Evolutionary conservation across 306 rosid genomes (phyloP), one percentile per base, ranked within the genome.

Genomic region (Castanea mollissima): DNA sequence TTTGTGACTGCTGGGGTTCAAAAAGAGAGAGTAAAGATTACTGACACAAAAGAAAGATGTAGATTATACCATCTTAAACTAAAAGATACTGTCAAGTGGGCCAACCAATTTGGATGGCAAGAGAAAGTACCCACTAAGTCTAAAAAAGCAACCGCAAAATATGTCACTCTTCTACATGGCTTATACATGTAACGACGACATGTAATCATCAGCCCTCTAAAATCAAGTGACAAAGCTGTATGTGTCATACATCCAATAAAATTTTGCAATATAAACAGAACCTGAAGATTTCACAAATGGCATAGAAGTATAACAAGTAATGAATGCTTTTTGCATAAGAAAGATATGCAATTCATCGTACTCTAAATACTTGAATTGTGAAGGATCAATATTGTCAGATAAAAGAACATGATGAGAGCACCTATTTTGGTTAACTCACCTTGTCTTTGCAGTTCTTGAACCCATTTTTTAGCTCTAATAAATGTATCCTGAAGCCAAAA

Each of bases 391-490:
- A 16, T 8, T 14, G 38, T 52, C 14, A 58, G 79, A 56, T 20
- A 71, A 59, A 49, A 63, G 31, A 34, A 55, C 63, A 21, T 6
- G 21, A 5, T 41, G 49, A 55, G 56, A 64, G 56, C 67, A 25
- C 64, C 27, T 29, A 3, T 60, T 80, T 58, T 80, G 55, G 38
- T 67, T 74, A 73, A 60, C 82, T 87, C 74, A 93, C 98, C 98
- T 63, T 87, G 93, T 84, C 90, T 82, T 74, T 91, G 93, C 88
- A 93, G 78, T 71, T 93, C 98, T 72, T 86, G 90, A 62, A 93
- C 98, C 98, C 98, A 93, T 60, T 91, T 89, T 86, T 93, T 93
- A 71, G 98, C 98, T 79, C 93, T 86, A 87, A 76, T 78, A 73
- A 90, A 93, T 23, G 97, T 88, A 80, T 89, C 97, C 98, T 93